Evolutionary conservation across 768 basidiomycete species (phyloP).

Genomic region (Psilocybe azurescens): DNA sequence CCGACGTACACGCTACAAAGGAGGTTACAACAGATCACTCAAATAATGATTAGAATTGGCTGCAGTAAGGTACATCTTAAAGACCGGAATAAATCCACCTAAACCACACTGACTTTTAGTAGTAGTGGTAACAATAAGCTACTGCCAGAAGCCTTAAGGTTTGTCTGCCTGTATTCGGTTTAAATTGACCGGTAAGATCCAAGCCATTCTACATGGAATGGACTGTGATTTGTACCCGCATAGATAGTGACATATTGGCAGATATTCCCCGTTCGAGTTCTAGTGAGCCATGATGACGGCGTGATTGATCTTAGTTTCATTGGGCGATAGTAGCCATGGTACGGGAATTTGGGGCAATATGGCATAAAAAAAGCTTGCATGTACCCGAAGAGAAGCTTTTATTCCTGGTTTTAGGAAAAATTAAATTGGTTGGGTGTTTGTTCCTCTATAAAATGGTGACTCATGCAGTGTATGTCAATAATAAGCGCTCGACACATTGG

Average conservation of each 20-base stretch:
- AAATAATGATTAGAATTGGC: background rate
- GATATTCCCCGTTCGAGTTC: background rate
- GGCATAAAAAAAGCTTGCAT: background rate
- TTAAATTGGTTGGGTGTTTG: too few species aligned
- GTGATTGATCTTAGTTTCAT: background rate
- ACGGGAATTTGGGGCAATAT: slow-evolving; percentile 1
- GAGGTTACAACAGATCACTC: background rate
- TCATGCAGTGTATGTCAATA: too few species aligned
- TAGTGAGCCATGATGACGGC: background rate
- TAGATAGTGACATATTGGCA: too few species aligned
- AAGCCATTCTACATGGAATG: background rate
- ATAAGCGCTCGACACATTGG: slow-evolving; percentile 10
- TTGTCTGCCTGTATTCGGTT: background rate
- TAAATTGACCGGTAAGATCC: background rate
- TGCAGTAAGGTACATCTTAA: slow-evolving; percentile 7
- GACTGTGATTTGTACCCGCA: background rate
- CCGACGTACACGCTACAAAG: slow-evolving; percentile 2
- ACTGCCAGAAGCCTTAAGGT: background rate
- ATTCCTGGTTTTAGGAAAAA: background rate
- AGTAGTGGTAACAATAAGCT: background rate
- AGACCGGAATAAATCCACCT: slow-evolving; percentile 6
- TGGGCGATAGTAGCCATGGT: background rate
- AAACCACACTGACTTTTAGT: background rate
- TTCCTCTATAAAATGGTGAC: too few species aligned
- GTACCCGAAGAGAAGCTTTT: slow-evolving; percentile 11